phyloP scores from a whole-genome alignment of 345 rosid species.

The Crucihimalaya himalaica region DNA sequence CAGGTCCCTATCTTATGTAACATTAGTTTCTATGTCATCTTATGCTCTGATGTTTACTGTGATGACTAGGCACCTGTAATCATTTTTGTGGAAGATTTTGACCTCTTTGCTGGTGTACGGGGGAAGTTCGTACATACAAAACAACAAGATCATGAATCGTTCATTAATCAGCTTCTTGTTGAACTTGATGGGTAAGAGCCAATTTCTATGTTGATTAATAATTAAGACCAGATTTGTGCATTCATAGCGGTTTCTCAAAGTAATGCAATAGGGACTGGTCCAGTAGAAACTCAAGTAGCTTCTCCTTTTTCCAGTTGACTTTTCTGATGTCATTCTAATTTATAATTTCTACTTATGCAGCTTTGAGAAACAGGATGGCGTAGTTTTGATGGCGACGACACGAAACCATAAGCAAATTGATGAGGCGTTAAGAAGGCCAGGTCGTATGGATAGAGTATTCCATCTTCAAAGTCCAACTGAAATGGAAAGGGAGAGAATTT shows the following conservation, averaged over 20 bases:
- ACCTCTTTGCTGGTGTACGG: slow-evolving; percentile 96
- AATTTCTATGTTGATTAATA: slow-evolving; percentile 18
- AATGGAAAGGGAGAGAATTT: slow-evolving; percentile 86
- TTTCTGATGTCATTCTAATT: slow-evolving; percentile 15
- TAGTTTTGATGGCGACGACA: slow-evolving; percentile 97
- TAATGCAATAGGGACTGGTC: slow-evolving; percentile 9
- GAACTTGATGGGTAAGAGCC: slow-evolving; percentile 91
- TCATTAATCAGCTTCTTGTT: slow-evolving; percentile 95
- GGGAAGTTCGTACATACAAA: slow-evolving; percentile 87
- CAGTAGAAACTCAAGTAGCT: slow-evolving; percentile 11
- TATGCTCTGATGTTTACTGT: slow-evolving; percentile 35
- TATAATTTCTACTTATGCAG: slow-evolving; percentile 45
- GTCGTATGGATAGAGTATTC: slow-evolving; percentile 95
- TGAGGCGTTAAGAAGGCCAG: slow-evolving; percentile 89
- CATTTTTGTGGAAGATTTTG: slow-evolving; percentile 95
- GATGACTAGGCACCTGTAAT: slow-evolving; percentile 87
- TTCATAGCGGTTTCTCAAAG: slow-evolving; percentile 6
- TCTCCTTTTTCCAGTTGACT: slow-evolving; percentile 17
- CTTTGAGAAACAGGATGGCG: slow-evolving; percentile 97
- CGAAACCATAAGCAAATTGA: slow-evolving; percentile 88
- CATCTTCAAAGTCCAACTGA: slow-evolving; percentile 89
- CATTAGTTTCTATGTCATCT: slow-evolving; percentile 12
- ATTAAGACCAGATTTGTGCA: neutral
- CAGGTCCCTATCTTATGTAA: slow-evolving; percentile 8
- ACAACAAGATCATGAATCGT: slow-evolving; percentile 95